A percentile compares a stretch with the other conserved stretches of the same genome.
Conservation (phyloP, 2,329 filamentous ascomycete species). For the Nigrograna mackinnonii region DNA sequence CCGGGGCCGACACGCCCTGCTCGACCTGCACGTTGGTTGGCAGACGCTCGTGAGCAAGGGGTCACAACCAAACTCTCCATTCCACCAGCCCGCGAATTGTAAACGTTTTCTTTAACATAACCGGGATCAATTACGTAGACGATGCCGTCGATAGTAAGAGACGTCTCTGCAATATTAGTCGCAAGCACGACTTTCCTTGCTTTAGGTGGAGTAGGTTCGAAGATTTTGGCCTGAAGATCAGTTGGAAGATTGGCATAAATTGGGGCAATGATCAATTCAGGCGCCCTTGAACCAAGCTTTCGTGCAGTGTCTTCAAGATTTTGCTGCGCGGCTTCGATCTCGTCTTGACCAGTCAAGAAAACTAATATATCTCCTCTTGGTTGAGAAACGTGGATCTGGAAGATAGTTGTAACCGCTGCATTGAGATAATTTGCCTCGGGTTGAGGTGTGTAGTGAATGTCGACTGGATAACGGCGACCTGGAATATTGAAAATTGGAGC, state of each 20-base stretch:
- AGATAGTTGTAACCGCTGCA: slow-evolving; percentile 88
- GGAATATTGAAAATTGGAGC: slow-evolving; percentile 95
- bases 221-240: slow-evolving; percentile 90
- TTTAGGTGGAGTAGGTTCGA: slow-evolving; percentile 84
- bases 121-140: slow-evolving; percentile 95
- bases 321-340: slow-evolving; percentile 86
- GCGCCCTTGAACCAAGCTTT: slow-evolving; percentile 82
- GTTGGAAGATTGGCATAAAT: slow-evolving; percentile 94
- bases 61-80: slow-evolving; percentile 93
- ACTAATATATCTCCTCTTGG: slow-evolving; percentile 85
- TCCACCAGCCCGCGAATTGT: slow-evolving; percentile 79
- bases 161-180: slow-evolving; percentile 97
- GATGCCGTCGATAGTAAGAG: slow-evolving; percentile 93
- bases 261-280: slow-evolving; percentile 86
- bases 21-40: slow-evolving; percentile 89
- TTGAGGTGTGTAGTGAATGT: slow-evolving; percentile 86
- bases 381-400: slow-evolving; percentile 91
- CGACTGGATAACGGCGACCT: slow-evolving; percentile 84
- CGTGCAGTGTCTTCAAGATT: slow-evolving; percentile 83
- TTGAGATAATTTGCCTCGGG: slow-evolving; percentile 94
- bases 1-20: slow-evolving; percentile 91
- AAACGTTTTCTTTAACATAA: slow-evolving; percentile 93
- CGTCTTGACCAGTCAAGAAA: slow-evolving; percentile 93
- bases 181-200: slow-evolving; percentile 90
- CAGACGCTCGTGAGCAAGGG: slow-evolving; percentile 87